Conservation (phyloP, 1,284 basidiomycete species). For the Termitomyces sp. region DNA sequence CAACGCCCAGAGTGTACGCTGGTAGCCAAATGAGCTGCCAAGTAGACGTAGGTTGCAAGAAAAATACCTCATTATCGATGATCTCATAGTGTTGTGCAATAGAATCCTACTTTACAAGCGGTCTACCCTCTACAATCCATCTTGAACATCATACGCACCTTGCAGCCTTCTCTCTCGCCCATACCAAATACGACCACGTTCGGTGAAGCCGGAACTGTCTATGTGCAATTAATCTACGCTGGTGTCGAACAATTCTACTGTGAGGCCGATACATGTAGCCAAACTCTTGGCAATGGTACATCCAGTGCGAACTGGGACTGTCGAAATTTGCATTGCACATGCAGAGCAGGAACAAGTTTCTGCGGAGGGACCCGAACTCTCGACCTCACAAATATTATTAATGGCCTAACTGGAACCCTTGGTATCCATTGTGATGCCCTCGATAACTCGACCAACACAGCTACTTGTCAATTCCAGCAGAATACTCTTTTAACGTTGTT, state of each 20-base stretch:
- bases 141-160: constrained; percentile 72
- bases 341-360: constrained; percentile 63
- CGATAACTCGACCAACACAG: constrained; percentile 40
- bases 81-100: background rate
- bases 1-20: constrained; percentile 55
- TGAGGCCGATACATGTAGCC: constrained; percentile 62
- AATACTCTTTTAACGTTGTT: constrained; percentile 60
- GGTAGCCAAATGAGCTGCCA: constrained; percentile 70
- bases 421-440: constrained; percentile 59
- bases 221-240: constrained; percentile 79
- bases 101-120: constrained; percentile 77
- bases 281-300: constrained; percentile 39
- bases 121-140: constrained; percentile 65
- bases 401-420: constrained; percentile 57
- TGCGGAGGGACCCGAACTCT: constrained; percentile 53
- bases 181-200: constrained; percentile 60
- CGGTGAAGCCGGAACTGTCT: constrained; percentile 51
- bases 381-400: constrained; percentile 56
- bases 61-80: background rate
- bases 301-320: constrained; percentile 61
- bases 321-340: constrained; percentile 67
- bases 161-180: constrained; percentile 65
- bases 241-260: constrained; percentile 86
- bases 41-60: constrained; percentile 53
- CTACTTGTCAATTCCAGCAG: constrained; percentile 76